Percentiles rank a stretch among this genome's conserved stretches.
Conservation (phyloP, 1,284 basidiomycete species). For the Crucibulum parvulum region DNA sequence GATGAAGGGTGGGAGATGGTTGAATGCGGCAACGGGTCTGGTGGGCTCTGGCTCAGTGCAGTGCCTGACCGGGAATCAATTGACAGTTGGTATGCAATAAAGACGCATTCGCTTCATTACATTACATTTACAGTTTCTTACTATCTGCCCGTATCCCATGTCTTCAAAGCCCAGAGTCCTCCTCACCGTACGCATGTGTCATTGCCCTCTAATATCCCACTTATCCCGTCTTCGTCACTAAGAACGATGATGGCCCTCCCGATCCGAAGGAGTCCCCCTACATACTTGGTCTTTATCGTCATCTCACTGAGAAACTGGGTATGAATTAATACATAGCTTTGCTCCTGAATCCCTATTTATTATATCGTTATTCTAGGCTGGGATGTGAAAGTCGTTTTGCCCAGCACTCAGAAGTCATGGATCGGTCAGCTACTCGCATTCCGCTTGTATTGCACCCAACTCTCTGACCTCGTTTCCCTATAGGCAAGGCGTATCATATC, state of each 20-base stretch:
- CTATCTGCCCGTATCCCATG: background rate
- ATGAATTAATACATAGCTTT: conserved; percentile 9
- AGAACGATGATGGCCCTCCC: conserved; percentile 93
- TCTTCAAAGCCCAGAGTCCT: conserved; percentile 51
- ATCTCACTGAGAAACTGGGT: conserved; percentile 73
- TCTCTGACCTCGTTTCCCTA: background rate
- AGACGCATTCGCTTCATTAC: too few relatives aligned
- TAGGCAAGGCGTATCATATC: conserved; percentile 88
- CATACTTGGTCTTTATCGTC: conserved; percentile 79
- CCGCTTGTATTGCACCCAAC: conserved; percentile 2
- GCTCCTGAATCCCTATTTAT: background rate
- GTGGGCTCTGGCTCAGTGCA: too few relatives aligned
- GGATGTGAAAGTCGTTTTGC: conserved; percentile 90
- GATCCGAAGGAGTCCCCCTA: conserved; percentile 78
- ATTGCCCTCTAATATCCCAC: background rate
- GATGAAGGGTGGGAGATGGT: background rate
- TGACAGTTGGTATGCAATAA: background rate
- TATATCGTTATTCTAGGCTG: conserved; percentile 56
- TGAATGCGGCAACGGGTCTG: background rate
- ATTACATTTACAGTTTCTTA: background rate
- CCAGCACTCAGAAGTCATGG: conserved; percentile 91
- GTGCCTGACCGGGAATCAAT: too few relatives aligned
- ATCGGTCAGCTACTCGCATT: conserved; percentile 59
- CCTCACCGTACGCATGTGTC: conserved; percentile 55
- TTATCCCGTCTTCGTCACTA: conserved; percentile 8